phyloP scores from a whole-genome alignment of 352 stramenopile genomes.

The Pythium rishiriense region DNA sequence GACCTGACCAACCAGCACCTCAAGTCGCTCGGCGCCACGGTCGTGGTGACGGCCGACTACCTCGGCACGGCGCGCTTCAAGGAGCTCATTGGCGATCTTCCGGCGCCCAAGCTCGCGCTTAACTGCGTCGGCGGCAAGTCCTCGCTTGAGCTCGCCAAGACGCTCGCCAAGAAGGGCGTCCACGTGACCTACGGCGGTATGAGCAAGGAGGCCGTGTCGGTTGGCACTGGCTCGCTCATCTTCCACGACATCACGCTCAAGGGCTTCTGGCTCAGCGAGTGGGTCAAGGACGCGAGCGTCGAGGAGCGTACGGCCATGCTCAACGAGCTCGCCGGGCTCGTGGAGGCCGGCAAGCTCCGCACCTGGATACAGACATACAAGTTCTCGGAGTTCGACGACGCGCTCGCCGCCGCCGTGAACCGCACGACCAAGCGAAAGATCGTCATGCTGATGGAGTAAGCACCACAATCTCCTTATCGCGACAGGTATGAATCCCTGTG shows the following conservation, averaged over 20 bases:
- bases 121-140: conserved; percentile 81
- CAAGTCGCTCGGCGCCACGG: conserved; percentile 73
- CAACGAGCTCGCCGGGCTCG: conserved; percentile 57
- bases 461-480: too few relatives aligned
- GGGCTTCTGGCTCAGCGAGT: conserved; percentile 87
- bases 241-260: conserved; percentile 89
- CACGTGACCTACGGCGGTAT: conserved; percentile 84
- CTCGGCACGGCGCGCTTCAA: conserved; percentile 81
- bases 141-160: conserved; percentile 67
- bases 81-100: conserved; percentile 78
- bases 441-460: conserved; percentile 81
- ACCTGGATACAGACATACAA: conserved; percentile 89
- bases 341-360: conserved; percentile 74
- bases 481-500: too few relatives aligned
- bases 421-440: conserved; percentile 85
- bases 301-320: conserved; percentile 73
- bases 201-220: conserved; percentile 67
- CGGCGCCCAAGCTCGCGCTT: conserved; percentile 81
- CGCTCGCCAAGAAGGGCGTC: conserved; percentile 71
- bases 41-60: conserved; percentile 79
- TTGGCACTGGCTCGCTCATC: conserved; percentile 74
- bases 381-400: conserved; percentile 82
- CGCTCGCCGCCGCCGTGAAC: conserved; percentile 66
- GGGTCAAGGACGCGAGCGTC: conserved; percentile 63
- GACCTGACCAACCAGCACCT: conserved; percentile 73